Evolutionary conservation across 257 asterid species (phyloP).

Genomic region (Nicotiana benthamiana): DNA sequence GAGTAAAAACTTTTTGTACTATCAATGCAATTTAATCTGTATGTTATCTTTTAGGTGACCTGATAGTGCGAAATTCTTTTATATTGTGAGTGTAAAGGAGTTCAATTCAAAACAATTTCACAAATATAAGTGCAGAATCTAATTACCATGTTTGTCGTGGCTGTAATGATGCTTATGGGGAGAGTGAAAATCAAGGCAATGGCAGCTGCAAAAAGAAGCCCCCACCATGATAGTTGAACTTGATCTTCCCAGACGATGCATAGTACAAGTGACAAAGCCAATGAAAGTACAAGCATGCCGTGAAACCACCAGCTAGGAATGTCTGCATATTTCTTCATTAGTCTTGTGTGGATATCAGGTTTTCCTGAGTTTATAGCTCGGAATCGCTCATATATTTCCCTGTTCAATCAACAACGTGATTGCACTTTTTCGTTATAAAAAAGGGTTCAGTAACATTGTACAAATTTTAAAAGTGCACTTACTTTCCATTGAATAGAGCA

Average conservation of each 20-base stretch:
- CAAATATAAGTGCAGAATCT: not conserved
- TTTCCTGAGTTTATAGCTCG: not conserved
- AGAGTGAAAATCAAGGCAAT: conserved; percentile 3
- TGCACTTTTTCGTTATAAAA: no score
- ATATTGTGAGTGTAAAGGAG: no score
- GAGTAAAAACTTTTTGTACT: not conserved
- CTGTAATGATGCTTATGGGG: conserved; percentile 1
- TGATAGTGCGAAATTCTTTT: not conserved
- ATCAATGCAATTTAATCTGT: no score
- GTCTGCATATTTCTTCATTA: not conserved
- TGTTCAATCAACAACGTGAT: not conserved
- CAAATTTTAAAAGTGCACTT: not conserved
- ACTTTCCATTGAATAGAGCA: conserved; percentile 5
- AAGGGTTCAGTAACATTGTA: no score
- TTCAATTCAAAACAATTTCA: not conserved
- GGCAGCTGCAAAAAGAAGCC: not conserved
- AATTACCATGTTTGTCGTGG: conserved; percentile 10
- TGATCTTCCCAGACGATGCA: not conserved
- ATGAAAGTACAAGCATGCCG: not conserved
- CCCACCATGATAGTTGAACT: conserved; percentile 11
- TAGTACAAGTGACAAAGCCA: not conserved
- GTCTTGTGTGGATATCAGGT: conserved; percentile 6
- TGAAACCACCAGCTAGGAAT: conserved; percentile 10
- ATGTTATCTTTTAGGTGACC: not conserved
- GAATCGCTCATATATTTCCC: not conserved